Percentiles rank a stretch among this genome's conserved stretches.
These are phyloP conservation scores for Dryas alaskensis DNA, from an alignment of 306 rosid species.

Conservation along the genomic window DNA sequence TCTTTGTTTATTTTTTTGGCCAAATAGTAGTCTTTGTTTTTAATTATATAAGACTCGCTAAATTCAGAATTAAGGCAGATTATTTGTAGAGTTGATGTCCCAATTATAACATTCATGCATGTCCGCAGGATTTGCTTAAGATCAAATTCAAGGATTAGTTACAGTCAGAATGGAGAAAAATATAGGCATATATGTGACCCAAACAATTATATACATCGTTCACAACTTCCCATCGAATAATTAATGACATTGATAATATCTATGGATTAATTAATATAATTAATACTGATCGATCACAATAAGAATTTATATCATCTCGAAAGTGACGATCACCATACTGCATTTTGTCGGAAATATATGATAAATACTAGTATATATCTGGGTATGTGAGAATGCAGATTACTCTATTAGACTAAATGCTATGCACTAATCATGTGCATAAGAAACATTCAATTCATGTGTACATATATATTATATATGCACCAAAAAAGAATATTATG, in stretches of 20 bases:
- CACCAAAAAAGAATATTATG: not conserved
- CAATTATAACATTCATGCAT: too few species aligned
- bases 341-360: not conserved
- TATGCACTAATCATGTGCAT: conserved; percentile 11
- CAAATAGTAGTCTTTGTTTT: not conserved
- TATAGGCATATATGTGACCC: not conserved
- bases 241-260: not conserved
- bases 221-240: too few species aligned
- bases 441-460: not conserved
- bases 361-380: not conserved
- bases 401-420: not conserved
- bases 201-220: not conserved
- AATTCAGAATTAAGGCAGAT: too few species aligned
- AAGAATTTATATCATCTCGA: too few species aligned
- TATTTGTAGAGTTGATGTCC: too few species aligned
- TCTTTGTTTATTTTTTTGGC: too few species aligned
- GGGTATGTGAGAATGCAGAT: not conserved
- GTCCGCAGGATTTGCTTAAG: too few species aligned
- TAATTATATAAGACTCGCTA: not conserved
- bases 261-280: not conserved
- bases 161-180: too few species aligned
- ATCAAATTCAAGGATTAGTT: too few species aligned
- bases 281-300: too few species aligned
- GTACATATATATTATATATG: not conserved
- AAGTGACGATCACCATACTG: not conserved